Percentiles rank a stretch among this genome's conserved stretches.
phyloP scores from a whole-genome alignment of 148 eudicot species.

The Camellia lanceoleosa region DNA sequence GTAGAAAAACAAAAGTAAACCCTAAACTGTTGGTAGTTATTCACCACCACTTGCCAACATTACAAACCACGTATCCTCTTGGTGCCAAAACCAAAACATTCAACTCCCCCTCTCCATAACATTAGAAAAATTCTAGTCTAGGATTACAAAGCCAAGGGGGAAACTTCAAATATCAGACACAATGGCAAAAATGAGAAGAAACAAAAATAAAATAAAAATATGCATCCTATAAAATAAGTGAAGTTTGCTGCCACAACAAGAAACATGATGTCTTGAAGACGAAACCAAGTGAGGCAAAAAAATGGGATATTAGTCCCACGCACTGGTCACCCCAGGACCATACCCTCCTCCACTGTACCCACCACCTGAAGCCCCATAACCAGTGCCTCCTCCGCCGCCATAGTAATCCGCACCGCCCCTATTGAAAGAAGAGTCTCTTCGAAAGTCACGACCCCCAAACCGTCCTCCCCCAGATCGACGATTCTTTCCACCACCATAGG shows the following conservation, averaged over 20 bases:
- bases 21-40: background rate
- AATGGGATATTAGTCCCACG: constrained; percentile 31
- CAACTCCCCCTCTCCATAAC: constrained; percentile 1
- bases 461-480: constrained; percentile 51
- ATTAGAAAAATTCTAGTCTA: background rate
- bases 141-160: constrained; percentile 6
- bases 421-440: constrained; percentile 30
- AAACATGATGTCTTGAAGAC: background rate
- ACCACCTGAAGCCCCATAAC: constrained; percentile 23
- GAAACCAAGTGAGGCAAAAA: background rate
- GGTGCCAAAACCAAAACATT: constrained; percentile 9
- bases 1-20: background rate
- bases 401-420: constrained; percentile 43
- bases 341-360: constrained; percentile 34
- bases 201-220: background rate
- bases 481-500: constrained; percentile 35
- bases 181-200: background rate
- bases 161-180: constrained; percentile 1
- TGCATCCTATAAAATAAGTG: background rate
- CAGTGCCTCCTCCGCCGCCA: constrained; percentile 31
- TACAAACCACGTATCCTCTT: background rate
- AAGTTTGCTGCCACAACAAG: background rate
- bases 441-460: constrained; percentile 56
- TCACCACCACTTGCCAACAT: background rate
- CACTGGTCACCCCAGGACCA: constrained; percentile 34